Percentiles rank a stretch among this genome's conserved stretches.
Evolutionary conservation across 768 basidiomycete species (phyloP).

Genomic region (Lentinula raphanica): DNA sequence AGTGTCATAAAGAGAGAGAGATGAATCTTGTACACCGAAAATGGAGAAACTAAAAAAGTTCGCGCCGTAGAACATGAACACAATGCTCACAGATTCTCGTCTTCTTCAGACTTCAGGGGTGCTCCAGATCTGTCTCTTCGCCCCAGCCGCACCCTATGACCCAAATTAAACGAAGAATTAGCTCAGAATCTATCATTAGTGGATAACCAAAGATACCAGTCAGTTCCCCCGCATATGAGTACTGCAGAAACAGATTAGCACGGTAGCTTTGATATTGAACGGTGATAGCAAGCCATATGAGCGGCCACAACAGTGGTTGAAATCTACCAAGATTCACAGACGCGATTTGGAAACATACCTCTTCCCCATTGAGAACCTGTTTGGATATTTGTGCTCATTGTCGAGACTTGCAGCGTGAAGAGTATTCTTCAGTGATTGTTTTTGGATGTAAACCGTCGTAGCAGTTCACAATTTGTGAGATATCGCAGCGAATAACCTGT

Average conservation of each 20-base stretch:
- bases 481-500: not conserved
- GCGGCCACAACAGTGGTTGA: not conserved
- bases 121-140: slow-evolving; percentile 61
- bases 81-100: slow-evolving; percentile 19
- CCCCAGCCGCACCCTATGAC: slow-evolving; percentile 66
- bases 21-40: not conserved
- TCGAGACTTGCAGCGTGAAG: not conserved
- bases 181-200: not conserved
- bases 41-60: not conserved
- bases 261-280: not conserved
- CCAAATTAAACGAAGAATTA: not conserved
- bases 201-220: slow-evolving; percentile 57
- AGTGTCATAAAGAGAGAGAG: not conserved
- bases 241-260: slow-evolving; percentile 36
- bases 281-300: not conserved
- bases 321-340: not conserved
- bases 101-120: slow-evolving; percentile 36
- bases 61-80: not conserved
- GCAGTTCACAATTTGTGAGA: not conserved
- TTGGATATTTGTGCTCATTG: not conserved
- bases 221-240: slow-evolving; percentile 80
- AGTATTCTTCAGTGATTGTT: not conserved
- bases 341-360: slow-evolving; percentile 1
- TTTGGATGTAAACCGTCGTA: not conserved
- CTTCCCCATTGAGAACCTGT: slow-evolving; percentile 5